Evolutionary conservation across 1,284 basidiomycete genomes (phyloP), one percentile per base, ranked within the genome.

Genomic region (Dichomitus squalens): DNA sequence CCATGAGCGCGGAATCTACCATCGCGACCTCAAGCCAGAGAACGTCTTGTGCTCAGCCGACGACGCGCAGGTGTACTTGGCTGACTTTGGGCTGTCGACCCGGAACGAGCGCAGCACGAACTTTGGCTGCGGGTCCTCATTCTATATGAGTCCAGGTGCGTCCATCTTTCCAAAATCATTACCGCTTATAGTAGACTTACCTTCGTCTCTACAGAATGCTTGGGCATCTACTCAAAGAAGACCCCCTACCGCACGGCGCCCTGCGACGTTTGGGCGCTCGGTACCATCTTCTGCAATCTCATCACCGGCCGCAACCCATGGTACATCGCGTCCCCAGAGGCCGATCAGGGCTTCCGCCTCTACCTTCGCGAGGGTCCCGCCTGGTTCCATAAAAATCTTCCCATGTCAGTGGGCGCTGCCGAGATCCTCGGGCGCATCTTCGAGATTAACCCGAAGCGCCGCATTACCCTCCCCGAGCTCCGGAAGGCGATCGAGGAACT

Each of bases 281-380:
- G 71, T 4, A 58, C 71, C 29, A 67, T 72, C 39, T 63, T 74
- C 33, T 43, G 65, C 53, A 97, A 96, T 74, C 83, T 98, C 74
- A 86, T 93, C 34, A 90, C 90, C 59, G 90, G 90, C 18, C 83
- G 87, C 25, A 93, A 91, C 70, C 95, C 94, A 3, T 98, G 96
- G 96, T 81, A 84, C 59, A 79, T 83, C 65, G 93, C 96, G 1
- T 83, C 79, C 43, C 72, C 79, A 3, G 75, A 80, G 33, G 71
- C 73, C 39, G 95, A 98, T 72, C 81, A 85, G 40, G 87, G 85
- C 29, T 96, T 91, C 76, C 70, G 40, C 38, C 52, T 55, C 33
- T 68, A 60, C 51, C 48, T 63, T 43, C 38, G 48, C 51, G 80
- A 93, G 18, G 75, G 82, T 65, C 81, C 78, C 31, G 73, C 88